These are phyloP conservation scores for Chrysoporthe cubensis DNA, from an alignment of 2,329 filamentous ascomycete genomes.

Conservation along the genomic window DNA sequence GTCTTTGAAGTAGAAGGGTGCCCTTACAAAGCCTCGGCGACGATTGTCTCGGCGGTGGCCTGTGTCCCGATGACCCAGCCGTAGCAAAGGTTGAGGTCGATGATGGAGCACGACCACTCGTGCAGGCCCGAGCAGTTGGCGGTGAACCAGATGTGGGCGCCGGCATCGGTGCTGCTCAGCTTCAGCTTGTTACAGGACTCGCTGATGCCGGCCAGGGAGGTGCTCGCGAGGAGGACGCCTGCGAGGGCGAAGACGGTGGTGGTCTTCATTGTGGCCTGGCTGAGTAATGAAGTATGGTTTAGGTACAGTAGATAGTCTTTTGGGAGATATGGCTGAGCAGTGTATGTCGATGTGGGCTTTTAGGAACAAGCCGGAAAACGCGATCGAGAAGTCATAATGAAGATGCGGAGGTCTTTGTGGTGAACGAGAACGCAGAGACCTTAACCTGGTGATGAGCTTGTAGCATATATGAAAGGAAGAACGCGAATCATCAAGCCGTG, in stretches of 20 bases:
- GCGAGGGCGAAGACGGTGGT: not conserved
- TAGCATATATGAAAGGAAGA: too few relatives aligned
- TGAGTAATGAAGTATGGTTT: not conserved
- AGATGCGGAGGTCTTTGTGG: not conserved
- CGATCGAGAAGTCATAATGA: too few relatives aligned
- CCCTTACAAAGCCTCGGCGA: not conserved
- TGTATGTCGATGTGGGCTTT: not conserved
- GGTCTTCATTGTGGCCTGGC: not conserved
- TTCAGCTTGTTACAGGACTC: not conserved
- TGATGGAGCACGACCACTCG: conserved; percentile 2
- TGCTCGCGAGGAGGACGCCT: not conserved
- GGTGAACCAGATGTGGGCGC: not conserved
- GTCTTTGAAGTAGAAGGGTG: not conserved
- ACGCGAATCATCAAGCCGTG: too few relatives aligned
- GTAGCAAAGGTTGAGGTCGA: not conserved
- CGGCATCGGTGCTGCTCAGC: not conserved
- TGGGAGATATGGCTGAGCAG: not conserved
- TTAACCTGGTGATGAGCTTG: not conserved
- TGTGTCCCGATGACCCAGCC: conserved; percentile 4
- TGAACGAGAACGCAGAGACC: too few relatives aligned
- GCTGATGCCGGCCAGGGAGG: not conserved
- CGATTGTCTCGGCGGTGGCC: not conserved
- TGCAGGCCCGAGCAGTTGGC: not conserved
- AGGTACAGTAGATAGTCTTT: not conserved
- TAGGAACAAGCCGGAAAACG: not conserved